These are phyloP conservation scores for Scedosporium boydii DNA, from an alignment of 2,329 filamentous ascomycete species.

Conservation along the genomic window DNA sequence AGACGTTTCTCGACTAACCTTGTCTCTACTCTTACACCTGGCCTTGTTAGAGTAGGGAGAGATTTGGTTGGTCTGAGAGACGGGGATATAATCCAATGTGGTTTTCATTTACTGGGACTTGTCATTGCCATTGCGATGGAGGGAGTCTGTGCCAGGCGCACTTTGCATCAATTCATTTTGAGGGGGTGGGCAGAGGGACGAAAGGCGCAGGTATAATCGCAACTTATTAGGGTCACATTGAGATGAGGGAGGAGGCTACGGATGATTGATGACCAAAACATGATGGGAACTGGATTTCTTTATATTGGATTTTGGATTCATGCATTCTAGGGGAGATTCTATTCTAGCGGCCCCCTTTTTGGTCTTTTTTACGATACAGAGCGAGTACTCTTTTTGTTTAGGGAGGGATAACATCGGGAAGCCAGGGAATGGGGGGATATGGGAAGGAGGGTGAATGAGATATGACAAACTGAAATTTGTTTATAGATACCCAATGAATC, in stretches of 20 bases:
- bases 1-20: background rate
- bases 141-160: background rate
- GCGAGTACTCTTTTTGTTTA: no score
- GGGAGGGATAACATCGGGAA: no score
- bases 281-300: background rate
- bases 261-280: background rate
- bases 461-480: no score
- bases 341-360: background rate
- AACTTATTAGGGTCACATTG: background rate
- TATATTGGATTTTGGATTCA: background rate
- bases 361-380: no score
- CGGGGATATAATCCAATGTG: background rate
- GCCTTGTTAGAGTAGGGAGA: background rate
- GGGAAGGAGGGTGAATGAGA: no score
- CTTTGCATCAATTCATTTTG: background rate
- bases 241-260: background rate
- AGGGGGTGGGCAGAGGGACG: background rate
- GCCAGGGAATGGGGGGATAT: no score
- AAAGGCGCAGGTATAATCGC: background rate
- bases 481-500: background rate
- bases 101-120: background rate
- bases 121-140: background rate
- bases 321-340: background rate
- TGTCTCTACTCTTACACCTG: background rate
- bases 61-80: background rate